Percentiles rank a stretch among this genome's conserved stretches.
Evolutionary conservation across 2,329 filamentous ascomycete genomes (phyloP).

Genomic region (Xylariaceae sp.): DNA sequence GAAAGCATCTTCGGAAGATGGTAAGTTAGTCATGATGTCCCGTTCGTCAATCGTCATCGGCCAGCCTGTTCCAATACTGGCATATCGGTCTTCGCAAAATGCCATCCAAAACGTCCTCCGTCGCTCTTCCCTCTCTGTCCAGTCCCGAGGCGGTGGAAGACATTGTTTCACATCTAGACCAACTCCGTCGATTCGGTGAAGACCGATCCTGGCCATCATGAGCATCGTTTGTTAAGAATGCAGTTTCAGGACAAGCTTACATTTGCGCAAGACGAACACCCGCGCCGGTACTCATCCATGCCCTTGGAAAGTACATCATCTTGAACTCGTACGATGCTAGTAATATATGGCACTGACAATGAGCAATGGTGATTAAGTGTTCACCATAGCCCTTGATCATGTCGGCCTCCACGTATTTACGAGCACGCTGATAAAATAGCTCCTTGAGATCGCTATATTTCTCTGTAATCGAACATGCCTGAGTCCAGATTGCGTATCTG

Average conservation of each 20-base stretch:
- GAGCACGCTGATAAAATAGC: constrained; percentile 83
- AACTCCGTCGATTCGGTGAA: constrained; percentile 79
- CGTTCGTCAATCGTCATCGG: constrained; percentile 90
- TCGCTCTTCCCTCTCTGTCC: constrained; percentile 90
- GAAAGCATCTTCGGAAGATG: constrained; percentile 80
- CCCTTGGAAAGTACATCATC: constrained; percentile 94
- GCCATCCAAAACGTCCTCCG: constrained; percentile 93
- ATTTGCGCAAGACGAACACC: constrained; percentile 81
- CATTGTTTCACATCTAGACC: constrained; percentile 92
- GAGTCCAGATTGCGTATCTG: constrained; percentile 94
- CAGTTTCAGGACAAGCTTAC: constrained; percentile 43
- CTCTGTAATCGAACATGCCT: constrained; percentile 81
- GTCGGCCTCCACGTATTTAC: constrained; percentile 87
- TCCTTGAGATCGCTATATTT: constrained; percentile 78
- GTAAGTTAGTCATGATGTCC: constrained; percentile 85
- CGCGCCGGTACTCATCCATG: constrained; percentile 88
- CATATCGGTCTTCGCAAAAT: constrained; percentile 87
- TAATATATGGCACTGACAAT: constrained; percentile 81
- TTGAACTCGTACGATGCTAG: constrained; percentile 89
- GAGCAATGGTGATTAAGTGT: constrained; percentile 77
- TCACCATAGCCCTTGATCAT: constrained; percentile 93
- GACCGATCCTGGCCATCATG: constrained; percentile 72
- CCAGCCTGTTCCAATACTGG: constrained; percentile 95
- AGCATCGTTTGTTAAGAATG: constrained; percentile 46
- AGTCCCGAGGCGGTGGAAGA: constrained; percentile 80